phyloP scores from a whole-genome alignment of 352 stramenopile genomes.

The Peronospora farinosa region DNA sequence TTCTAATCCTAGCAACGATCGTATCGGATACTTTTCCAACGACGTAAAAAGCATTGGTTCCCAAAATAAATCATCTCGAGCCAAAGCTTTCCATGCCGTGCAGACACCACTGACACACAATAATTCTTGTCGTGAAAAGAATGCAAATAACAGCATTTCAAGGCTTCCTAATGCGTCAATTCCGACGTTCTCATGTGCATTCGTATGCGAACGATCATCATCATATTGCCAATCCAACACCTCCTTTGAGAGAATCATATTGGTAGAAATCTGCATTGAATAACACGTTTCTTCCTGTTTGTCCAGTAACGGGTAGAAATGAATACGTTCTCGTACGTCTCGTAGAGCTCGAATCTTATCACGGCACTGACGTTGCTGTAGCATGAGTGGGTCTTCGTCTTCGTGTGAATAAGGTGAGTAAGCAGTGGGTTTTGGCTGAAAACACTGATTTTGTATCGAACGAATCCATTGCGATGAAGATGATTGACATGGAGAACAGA shows the following conservation, averaged over 20 bases:
- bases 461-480: slow-evolving; percentile 33
- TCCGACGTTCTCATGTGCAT: slow-evolving; percentile 17
- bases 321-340: slow-evolving; percentile 39
- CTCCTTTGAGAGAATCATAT: slow-evolving; percentile 45
- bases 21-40: slow-evolving; percentile 58
- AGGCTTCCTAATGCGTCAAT: slow-evolving; percentile 50
- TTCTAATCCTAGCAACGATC: slow-evolving; percentile 44
- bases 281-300: slow-evolving; percentile 1
- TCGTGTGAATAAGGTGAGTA: slow-evolving; percentile 46
- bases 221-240: slow-evolving; percentile 9
- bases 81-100: slow-evolving; percentile 45
- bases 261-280: slow-evolving; percentile 52
- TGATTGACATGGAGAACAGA: neutral
- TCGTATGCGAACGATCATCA: slow-evolving; percentile 2
- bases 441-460: slow-evolving; percentile 51
- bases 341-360: slow-evolving; percentile 58
- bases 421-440: slow-evolving; percentile 56
- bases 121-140: slow-evolving; percentile 43
- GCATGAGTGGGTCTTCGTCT: slow-evolving; percentile 55
- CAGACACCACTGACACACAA: slow-evolving; percentile 46
- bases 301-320: slow-evolving; percentile 31
- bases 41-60: slow-evolving; percentile 56
- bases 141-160: slow-evolving; percentile 58
- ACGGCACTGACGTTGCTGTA: slow-evolving; percentile 44
- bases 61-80: slow-evolving; percentile 57